Conservation (phyloP, 2,329 filamentous ascomycete species). For the Aspergillus neoniger region DNA sequence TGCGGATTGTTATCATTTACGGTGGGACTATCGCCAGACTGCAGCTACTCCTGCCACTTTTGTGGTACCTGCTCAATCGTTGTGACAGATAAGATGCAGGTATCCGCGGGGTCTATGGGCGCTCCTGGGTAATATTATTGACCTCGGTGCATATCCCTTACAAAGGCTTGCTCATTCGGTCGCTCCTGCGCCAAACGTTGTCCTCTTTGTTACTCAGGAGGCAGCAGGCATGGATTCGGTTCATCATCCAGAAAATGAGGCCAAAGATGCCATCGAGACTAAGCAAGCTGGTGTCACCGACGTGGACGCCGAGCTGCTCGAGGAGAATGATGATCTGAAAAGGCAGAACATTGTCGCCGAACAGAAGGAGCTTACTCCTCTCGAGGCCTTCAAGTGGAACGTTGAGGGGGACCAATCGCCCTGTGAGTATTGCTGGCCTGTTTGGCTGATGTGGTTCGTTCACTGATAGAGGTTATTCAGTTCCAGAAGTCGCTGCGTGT, state of each 20-base stretch:
- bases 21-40: conserved; percentile 6
- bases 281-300: background rate
- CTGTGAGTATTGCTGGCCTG: conserved; percentile 25
- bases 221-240: background rate
- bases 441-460: background rate
- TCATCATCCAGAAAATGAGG: background rate
- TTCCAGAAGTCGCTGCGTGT: conserved; percentile 42
- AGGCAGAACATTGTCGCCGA: conserved; percentile 18
- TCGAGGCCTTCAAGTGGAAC: conserved; percentile 41
- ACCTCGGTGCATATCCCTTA: background rate
- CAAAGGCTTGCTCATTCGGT: background rate
- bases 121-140: no score
- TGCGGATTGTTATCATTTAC: conserved; percentile 3
- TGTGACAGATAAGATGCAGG: conserved; percentile 1
- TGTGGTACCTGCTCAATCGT: background rate
- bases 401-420: conserved; percentile 43
- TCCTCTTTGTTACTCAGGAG: background rate
- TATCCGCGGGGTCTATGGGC: background rate
- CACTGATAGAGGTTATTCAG: conserved; percentile 19
- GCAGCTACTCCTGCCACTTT: background rate
- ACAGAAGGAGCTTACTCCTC: conserved; percentile 34
- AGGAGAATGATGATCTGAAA: conserved; percentile 5
- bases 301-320: background rate
- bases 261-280: conserved; percentile 2
- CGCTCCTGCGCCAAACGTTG: background rate